Base-by-base conservation (phyloP, 208 protist genomes). In the Leishmania turanica region DNA sequence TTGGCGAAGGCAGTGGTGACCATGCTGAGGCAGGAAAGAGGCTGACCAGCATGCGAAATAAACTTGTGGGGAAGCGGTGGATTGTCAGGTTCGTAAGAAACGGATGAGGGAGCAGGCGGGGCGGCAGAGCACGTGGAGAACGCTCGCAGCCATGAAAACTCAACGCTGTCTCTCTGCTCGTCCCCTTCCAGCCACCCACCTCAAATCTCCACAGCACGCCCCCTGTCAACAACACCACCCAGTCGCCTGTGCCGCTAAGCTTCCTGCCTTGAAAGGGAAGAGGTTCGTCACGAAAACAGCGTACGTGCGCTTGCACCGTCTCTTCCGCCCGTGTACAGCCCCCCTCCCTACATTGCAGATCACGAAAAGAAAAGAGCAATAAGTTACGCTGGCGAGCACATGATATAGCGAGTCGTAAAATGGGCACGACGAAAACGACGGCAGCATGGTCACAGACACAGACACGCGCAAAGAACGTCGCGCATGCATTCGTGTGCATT, bases 391-490 rank as follows among this genome's bases (percentile, higher is more conserved):
- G 0, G n/a, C 24, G 13, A 27, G 47, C 45, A 73, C n/a, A 51
- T 53, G 53, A 45, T 80, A 71, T 27, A 73, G 21, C 56, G 45
- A 64, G 58, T 75, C 66, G 58, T 31, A 58, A 81, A 87, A 84
- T 79, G 53, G 49, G 79, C 51, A 54, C 75, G 54, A 81, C 65
- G 68, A 83, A 81, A 71, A 72, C 17, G 27, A 54, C 8, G 31
- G 42, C 65, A 79, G 11, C 49, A 68, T 66, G 27, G 21, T 27
- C 42, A 37, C 21, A 34, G 21, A 53, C 24, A 73, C 37, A 42
- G 5, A 34, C 69, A 49, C 58, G 24, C 47, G 17, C 17, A 11
- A 73, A 73, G 34, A 11, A 49, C 9, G 40, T 8, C 69, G 24
- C 21, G 40, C 40, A 73, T 34, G 45, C 19, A 3, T 11, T 45